These are phyloP conservation scores for Rhodotorula mucilaginosa DNA, from an alignment of 1,284 basidiomycete species.

Conservation along the genomic window DNA sequence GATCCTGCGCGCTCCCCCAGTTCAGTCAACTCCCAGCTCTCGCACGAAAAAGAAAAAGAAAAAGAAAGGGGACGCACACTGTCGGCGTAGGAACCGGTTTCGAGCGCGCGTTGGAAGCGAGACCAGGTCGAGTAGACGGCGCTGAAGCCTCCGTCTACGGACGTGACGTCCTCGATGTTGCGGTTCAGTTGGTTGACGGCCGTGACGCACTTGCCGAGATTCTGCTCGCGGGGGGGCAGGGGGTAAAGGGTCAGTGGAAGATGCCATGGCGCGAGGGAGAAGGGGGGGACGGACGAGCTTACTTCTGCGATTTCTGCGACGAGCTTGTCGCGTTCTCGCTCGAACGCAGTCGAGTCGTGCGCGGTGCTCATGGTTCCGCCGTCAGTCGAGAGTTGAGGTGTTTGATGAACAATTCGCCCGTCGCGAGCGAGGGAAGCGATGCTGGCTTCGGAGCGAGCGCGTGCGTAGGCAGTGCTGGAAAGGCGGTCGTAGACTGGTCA, in stretches of 20 bases:
- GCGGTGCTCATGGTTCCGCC: conserved; percentile 3
- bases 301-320: conserved; percentile 40
- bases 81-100: conserved; percentile 2
- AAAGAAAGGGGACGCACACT: background rate
- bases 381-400: background rate
- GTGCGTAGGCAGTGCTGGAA: too few relatives aligned
- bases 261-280: too few relatives aligned
- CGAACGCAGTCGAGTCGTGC: conserved; percentile 18
- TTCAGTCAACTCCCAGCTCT: background rate
- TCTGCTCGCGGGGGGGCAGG: conserved; percentile 13
- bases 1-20: background rate
- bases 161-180: conserved; percentile 36
- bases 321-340: conserved; percentile 33
- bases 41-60: too few relatives aligned
- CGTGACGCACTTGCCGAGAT: conserved; percentile 29
- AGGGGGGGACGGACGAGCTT: background rate
- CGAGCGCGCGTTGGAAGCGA: conserved; percentile 35
- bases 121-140: conserved; percentile 34
- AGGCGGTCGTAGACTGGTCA: too few relatives aligned
- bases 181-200: conserved; percentile 38
- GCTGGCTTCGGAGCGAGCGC: background rate
- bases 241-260: background rate
- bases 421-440: background rate
- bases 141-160: conserved; percentile 32
- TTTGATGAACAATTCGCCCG: background rate